phyloP scores from a whole-genome alignment of 257 asterid genomes.

The Mentha longifolia region DNA sequence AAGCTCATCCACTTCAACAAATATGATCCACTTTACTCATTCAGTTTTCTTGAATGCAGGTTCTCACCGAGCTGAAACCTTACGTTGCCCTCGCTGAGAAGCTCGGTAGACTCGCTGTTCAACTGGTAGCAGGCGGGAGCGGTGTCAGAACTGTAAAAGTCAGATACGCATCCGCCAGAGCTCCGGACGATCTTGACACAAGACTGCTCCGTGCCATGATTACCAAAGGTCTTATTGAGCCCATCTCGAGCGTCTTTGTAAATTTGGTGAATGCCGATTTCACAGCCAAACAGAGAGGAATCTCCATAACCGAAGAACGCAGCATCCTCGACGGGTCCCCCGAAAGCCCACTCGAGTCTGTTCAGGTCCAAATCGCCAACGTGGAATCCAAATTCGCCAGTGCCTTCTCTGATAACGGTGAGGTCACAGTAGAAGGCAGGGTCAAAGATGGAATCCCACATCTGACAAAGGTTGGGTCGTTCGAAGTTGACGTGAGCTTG shows the following conservation, averaged over 20 bases:
- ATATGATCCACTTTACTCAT: background rate
- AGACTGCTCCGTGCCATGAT: slow-evolving; percentile 94
- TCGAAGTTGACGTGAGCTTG: slow-evolving; percentile 90
- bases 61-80: slow-evolving; percentile 84
- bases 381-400: slow-evolving; percentile 91
- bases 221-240: slow-evolving; percentile 92
- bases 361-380: slow-evolving; percentile 80
- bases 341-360: slow-evolving; percentile 71
- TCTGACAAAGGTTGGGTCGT: slow-evolving; percentile 82
- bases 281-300: slow-evolving; percentile 89
- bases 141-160: slow-evolving; percentile 80
- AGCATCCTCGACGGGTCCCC: slow-evolving; percentile 77
- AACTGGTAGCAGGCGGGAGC: slow-evolving; percentile 83
- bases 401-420: slow-evolving; percentile 83
- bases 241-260: slow-evolving; percentile 73
- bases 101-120: slow-evolving; percentile 96
- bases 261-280: slow-evolving; percentile 91
- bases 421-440: slow-evolving; percentile 77
- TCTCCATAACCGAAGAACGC: slow-evolving; percentile 77
- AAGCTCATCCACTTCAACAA: background rate
- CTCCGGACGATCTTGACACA: slow-evolving; percentile 92
- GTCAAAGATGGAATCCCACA: slow-evolving; percentile 92
- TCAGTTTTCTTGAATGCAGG: slow-evolving; percentile 48
- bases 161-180: slow-evolving; percentile 80
- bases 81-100: slow-evolving; percentile 85